Percentiles rank a stretch among this genome's conserved stretches.
Evolutionary conservation across 352 stramenopile genomes (phyloP).

Genomic region (Vaucheria bursata): DNA sequence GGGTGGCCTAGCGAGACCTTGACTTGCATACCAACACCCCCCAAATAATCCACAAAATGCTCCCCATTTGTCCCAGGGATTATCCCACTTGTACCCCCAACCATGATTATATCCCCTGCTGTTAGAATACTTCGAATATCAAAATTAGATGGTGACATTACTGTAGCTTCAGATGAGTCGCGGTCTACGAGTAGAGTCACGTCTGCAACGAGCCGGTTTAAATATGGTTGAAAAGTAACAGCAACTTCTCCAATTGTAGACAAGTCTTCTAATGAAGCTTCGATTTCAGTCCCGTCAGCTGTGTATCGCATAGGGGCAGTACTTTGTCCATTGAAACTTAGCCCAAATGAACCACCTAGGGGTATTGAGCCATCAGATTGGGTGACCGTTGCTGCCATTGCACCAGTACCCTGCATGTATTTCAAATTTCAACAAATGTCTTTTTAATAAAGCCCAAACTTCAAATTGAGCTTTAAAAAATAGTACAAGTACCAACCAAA

Average conservation of each 20-base stretch:
- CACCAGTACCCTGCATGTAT: slow-evolving; percentile 31
- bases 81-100: slow-evolving; percentile 51
- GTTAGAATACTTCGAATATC: slow-evolving; percentile 55
- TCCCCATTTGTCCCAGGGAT: slow-evolving; percentile 44
- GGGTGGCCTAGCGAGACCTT: neutral
- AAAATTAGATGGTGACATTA: slow-evolving; percentile 45
- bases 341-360: slow-evolving; percentile 56
- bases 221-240: slow-evolving; percentile 50
- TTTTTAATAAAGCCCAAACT: too few relatives aligned
- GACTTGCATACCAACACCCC: slow-evolving; percentile 23
- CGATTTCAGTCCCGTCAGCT: slow-evolving; percentile 51
- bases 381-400: slow-evolving; percentile 14
- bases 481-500: too few relatives aligned
- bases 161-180: slow-evolving; percentile 48
- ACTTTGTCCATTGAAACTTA: slow-evolving; percentile 52
- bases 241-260: slow-evolving; percentile 57
- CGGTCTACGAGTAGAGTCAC: slow-evolving; percentile 54
- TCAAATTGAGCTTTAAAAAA: too few relatives aligned
- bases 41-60: slow-evolving; percentile 31
- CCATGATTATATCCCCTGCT: slow-evolving; percentile 58
- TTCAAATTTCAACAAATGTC: too few relatives aligned
- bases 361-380: slow-evolving; percentile 52
- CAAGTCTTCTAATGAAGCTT: slow-evolving; percentile 58
- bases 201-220: slow-evolving; percentile 52
- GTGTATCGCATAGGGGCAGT: slow-evolving; percentile 57